Evolutionary conservation across 805 yeast genomes (phyloP), one percentile per base, ranked within the genome.

Genomic region (Clavispora fructus): DNA sequence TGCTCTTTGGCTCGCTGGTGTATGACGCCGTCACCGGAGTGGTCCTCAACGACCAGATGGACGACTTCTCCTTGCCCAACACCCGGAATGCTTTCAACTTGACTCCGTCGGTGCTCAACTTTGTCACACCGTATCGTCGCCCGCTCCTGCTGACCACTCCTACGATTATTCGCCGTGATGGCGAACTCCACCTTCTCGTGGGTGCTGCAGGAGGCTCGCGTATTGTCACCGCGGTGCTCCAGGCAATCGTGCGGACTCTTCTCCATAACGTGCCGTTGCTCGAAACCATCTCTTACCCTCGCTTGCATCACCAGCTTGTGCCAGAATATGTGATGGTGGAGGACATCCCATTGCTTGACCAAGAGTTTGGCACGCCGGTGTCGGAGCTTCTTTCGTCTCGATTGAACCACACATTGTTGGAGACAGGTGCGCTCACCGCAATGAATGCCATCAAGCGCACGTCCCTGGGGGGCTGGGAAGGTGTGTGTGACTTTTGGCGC

Each of bases 201-300:
- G 98, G 97, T 0, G 94, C 96, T 0, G 95, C 97, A 1, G 99
- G 99, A 9, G 98, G 98, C 0, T 84, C 94, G 7, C 71, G 94
- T 45, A 92, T 92, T 42, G 74, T 86, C 12, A 87, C 96, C 0
- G 79, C 95, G 1, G 80, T 92, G 4, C 76, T 92, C 46, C 94
- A 90, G 61, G 90, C 92, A 0, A 75, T 92, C 14, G 74, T 87
- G 1, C 68, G 97, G 44, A 67, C 71, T 3, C 81, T 83, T 51
- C 80, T 79, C 60, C 78, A 81, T 57, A 64, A 75, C 1, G 60
- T 80, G 67, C 73, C 82, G 1, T 60, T 90, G 4, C 67, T 88
- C 19, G 83, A 87, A 45, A 74, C 89, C 0, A 75, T 91, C 19
- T 79, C 95, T 0, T 83, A 68, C 56, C 97, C 97, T 1, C 69